A percentile compares a stretch with the other conserved stretches of the same genome.
phyloP scores from a whole-genome alignment of 768 basidiomycete genomes.

The Hypholoma sublateritium region DNA sequence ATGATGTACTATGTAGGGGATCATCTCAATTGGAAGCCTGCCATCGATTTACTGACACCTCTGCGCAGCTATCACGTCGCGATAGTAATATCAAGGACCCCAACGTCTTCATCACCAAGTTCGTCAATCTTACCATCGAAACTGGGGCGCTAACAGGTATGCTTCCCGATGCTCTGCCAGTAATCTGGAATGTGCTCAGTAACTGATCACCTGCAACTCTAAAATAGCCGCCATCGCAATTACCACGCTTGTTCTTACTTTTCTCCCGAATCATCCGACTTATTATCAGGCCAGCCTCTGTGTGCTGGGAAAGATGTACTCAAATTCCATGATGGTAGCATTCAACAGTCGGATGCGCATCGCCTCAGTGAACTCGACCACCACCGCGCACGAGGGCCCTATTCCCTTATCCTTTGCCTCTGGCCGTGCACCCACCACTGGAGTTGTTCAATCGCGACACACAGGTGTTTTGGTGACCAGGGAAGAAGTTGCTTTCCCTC shows the following conservation, averaged over 20 bases:
- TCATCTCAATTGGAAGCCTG: neutral
- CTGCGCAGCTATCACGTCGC: slow-evolving; percentile 1
- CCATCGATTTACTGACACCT: neutral
- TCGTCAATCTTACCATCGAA: slow-evolving; percentile 11
- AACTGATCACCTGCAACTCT: neutral
- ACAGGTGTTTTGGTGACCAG: neutral
- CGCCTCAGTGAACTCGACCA: slow-evolving; percentile 3
- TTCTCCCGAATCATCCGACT: slow-evolving; percentile 5
- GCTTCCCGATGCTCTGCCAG: neutral
- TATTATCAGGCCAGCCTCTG: slow-evolving; percentile 8
- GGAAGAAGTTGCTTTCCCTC: neutral
- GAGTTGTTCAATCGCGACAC: neutral
- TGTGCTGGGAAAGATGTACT: slow-evolving; percentile 15
- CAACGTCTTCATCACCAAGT: slow-evolving; percentile 5
- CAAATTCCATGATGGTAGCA: slow-evolving; percentile 19
- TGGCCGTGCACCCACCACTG: neutral
- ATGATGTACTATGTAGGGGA: slow-evolving; percentile 14
- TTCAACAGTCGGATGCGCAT: slow-evolving; percentile 17
- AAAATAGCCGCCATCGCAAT: slow-evolving; percentile 10
- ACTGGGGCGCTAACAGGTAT: slow-evolving; percentile 11
- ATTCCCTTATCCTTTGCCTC: neutral
- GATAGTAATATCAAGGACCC: slow-evolving; percentile 5
- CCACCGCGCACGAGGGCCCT: slow-evolving; percentile 2
- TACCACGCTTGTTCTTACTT: slow-evolving; percentile 8
- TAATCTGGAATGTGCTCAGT: neutral